Percentiles rank a stretch among this genome's conserved stretches.
These are phyloP conservation scores for Coemansia sp. DNA, from an alignment of 192 early-diverging fungal genomes.

Conservation along the genomic window DNA sequence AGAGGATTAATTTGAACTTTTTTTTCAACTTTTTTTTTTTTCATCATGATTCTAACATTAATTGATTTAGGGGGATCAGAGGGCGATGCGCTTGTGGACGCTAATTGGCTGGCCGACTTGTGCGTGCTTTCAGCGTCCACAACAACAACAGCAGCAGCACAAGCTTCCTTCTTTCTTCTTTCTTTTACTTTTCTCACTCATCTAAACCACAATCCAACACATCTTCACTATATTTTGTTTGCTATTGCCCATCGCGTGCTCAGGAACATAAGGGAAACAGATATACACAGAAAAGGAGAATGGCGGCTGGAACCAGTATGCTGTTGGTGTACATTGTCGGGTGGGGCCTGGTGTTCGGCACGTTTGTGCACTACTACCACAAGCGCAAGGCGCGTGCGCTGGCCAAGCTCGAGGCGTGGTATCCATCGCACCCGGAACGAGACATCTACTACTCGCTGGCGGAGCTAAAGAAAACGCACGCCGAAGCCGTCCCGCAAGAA, in stretches of 20 bases:
- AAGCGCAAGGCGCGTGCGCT: slow-evolving; percentile 52
- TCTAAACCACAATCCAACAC: slow-evolving; percentile 1
- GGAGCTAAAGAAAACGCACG: slow-evolving; percentile 50
- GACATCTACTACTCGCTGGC: slow-evolving; percentile 66
- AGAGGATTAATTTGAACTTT: neutral
- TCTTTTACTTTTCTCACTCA: neutral
- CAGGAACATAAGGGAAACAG: neutral
- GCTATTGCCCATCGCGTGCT: neutral
- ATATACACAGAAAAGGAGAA: slow-evolving; percentile 15
- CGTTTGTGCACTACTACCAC: slow-evolving; percentile 58
- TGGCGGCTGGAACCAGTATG: slow-evolving; percentile 54
- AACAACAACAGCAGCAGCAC: neutral
- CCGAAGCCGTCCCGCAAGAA: slow-evolving; percentile 56
- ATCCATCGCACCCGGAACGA: slow-evolving; percentile 60
- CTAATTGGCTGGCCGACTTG: slow-evolving; percentile 4
- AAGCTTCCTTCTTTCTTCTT: neutral
- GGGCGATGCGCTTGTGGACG: slow-evolving; percentile 6
- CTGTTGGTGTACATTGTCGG: slow-evolving; percentile 54
- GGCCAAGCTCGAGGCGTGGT: slow-evolving; percentile 67
- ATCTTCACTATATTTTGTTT: neutral
- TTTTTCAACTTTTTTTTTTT: slow-evolving; percentile 3
- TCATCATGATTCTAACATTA: neutral
- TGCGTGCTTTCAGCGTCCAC: neutral
- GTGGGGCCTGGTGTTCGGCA: slow-evolving; percentile 57
- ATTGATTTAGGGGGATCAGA: neutral